Evolutionary conservation across 768 basidiomycete species (phyloP).

Genomic region (Rhodotorula diobovata): DNA sequence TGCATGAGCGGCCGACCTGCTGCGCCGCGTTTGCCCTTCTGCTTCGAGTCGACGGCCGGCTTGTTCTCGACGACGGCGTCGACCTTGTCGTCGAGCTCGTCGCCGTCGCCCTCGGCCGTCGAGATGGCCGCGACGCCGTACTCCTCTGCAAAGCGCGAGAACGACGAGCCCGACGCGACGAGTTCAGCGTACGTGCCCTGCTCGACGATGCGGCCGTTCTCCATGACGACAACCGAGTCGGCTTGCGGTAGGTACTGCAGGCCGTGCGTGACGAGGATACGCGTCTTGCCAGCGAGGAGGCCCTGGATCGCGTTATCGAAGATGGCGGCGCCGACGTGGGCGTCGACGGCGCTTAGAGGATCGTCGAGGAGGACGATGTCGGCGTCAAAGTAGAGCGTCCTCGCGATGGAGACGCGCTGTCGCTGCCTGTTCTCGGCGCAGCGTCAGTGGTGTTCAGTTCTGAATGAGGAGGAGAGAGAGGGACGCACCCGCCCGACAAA

Average conservation of each 20-base stretch:
- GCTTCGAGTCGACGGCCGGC: constrained; percentile 24
- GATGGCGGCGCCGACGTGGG: constrained; percentile 69
- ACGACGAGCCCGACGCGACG: constrained; percentile 61
- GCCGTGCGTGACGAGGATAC: constrained; percentile 85
- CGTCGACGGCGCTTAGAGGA: constrained; percentile 49
- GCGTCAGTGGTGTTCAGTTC: too few relatives aligned
- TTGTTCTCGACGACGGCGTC: constrained; percentile 50
- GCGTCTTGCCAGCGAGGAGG: constrained; percentile 63
- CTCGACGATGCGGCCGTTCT: constrained; percentile 72
- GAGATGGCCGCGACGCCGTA: constrained; percentile 44
- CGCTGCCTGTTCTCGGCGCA: constrained; percentile 52
- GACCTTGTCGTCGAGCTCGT: constrained; percentile 51
- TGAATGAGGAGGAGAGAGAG: not conserved
- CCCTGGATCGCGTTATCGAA: constrained; percentile 76
- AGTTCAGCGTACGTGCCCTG: constrained; percentile 72
- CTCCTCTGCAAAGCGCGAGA: constrained; percentile 67
- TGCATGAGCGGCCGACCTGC: constrained; percentile 55
- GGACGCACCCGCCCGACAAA: constrained; percentile 59
- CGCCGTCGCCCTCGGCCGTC: constrained; percentile 50
- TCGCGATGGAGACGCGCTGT: constrained; percentile 76
- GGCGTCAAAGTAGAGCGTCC: constrained; percentile 76
- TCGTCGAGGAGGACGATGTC: constrained; percentile 76
- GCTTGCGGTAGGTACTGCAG: constrained; percentile 82
- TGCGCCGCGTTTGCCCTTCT: constrained; percentile 34
- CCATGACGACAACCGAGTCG: constrained; percentile 68